Base-by-base conservation (phyloP, 169 alveolate species). In the Cryptosporidium andersoni region DNA sequence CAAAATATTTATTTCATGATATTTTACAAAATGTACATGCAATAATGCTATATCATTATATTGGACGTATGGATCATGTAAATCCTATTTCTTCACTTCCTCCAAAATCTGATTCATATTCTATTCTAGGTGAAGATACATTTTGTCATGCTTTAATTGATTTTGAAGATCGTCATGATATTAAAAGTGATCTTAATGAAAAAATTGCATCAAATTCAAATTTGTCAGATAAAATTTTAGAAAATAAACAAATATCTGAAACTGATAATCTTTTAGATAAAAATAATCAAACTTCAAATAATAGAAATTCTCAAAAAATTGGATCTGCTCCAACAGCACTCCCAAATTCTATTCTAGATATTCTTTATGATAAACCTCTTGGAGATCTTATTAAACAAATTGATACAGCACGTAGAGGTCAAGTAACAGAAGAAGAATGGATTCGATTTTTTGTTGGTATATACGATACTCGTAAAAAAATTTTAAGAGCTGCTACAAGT, bases 401-500 rank as follows among this genome's bases (percentile, higher is more conserved):
- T 25, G 85, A 74, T 47, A 74, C 85, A 6, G 85, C 67, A 2
- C 55, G 85, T 14, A 64, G 85, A 37, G 85, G 85, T 0, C 85
- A 74, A 60, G 60, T 74, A 16, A 74, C 85, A 53, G 85, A 74
- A 37, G 85, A 74, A 47, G 85, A 74, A 36, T 74, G 85, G 85
- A 62, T 74, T 42, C 39, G 85, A 60, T 74, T 74, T 58, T 74
- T 66, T 16, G 85, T 74, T 43, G 85, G 85, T 7, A 74, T 74
- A 11, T 74, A 74, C 55, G 85, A 74, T 45, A 74, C 74, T 58
- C 55, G 85, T 40, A 74, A 74, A 51, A 74, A 74, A 62, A 74
- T 74, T 14, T 25, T 74, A 43, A 64, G 85, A 40, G 85, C 85
- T 16, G 85, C 85, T 16, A 45, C 85, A 45, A 74, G 85, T 58